phyloP scores from a whole-genome alignment of 805 yeast genomes.

The Pichia californica region DNA sequence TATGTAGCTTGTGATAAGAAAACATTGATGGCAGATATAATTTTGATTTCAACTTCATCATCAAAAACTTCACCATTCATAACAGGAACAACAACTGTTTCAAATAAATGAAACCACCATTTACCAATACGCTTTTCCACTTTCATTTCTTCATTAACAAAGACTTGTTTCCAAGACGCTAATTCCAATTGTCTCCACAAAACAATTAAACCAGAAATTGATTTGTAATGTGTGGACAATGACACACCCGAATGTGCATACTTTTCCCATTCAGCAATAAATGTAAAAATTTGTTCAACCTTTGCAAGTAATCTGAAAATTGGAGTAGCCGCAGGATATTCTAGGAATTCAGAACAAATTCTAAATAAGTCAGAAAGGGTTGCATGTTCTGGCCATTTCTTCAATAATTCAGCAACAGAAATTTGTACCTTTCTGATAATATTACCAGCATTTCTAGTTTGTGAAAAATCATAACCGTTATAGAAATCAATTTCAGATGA shows the following conservation, averaged over 20 bases:
- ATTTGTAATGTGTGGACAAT: slow-evolving; percentile 46
- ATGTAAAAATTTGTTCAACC: slow-evolving; percentile 79
- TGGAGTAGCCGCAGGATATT: slow-evolving; percentile 60
- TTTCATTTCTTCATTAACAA: slow-evolving; percentile 53
- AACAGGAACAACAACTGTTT: slow-evolving; percentile 56
- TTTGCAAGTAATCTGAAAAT: slow-evolving; percentile 73
- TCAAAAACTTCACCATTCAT: slow-evolving; percentile 36
- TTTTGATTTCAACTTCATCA: slow-evolving; percentile 26
- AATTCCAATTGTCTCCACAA: slow-evolving; percentile 89
- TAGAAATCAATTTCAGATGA: slow-evolving; percentile 51
- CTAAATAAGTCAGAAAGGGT: slow-evolving; percentile 64
- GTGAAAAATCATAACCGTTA: slow-evolving; percentile 50
- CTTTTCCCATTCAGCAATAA: slow-evolving; percentile 87
- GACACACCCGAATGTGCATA: slow-evolving; percentile 79
- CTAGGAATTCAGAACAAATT: slow-evolving; percentile 59
- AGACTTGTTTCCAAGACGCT: slow-evolving; percentile 74
- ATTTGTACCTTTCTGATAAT: slow-evolving; percentile 40
- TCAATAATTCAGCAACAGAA: slow-evolving; percentile 41
- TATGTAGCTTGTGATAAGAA: slow-evolving; percentile 69
- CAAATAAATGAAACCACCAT: slow-evolving; percentile 93
- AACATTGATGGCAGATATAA: slow-evolving; percentile 58
- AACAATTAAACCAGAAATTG: slow-evolving; percentile 63
- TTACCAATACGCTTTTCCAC: slow-evolving; percentile 50
- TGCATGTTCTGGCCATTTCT: slow-evolving; percentile 93
- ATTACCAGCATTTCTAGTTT: slow-evolving; percentile 52